phyloP scores from a whole-genome alignment of 352 stramenopile genomes.

The Phytophthora nicotianae region DNA sequence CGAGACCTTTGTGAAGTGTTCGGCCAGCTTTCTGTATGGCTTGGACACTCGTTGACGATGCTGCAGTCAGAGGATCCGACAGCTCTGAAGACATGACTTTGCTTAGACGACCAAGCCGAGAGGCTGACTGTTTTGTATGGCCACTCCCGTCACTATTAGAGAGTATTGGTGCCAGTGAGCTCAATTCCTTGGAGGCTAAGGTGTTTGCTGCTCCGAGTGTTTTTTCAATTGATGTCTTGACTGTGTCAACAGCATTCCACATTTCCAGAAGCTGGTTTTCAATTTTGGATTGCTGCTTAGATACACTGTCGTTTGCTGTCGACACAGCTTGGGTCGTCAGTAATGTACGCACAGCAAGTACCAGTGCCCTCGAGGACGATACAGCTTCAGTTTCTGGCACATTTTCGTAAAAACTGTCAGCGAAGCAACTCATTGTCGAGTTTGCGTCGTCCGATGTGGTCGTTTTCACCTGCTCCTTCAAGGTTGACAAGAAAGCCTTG shows the following conservation, averaged over 20 bases:
- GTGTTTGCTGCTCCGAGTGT: slow-evolving; percentile 22
- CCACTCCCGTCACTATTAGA: slow-evolving; percentile 26
- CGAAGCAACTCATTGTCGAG: slow-evolving; percentile 35
- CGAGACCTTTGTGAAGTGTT: slow-evolving; percentile 37
- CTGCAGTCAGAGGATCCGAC: slow-evolving; percentile 21
- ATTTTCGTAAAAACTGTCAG: slow-evolving; percentile 33
- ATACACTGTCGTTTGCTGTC: slow-evolving; percentile 21
- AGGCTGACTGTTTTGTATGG: slow-evolving; percentile 34
- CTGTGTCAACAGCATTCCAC: slow-evolving; percentile 34
- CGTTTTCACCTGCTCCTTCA: slow-evolving; percentile 20
- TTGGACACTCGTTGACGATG: slow-evolving; percentile 24
- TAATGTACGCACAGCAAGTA: slow-evolving; percentile 37
- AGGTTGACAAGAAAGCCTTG: slow-evolving; percentile 23
- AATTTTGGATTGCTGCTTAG: slow-evolving; percentile 32
- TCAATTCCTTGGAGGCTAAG: slow-evolving; percentile 24
- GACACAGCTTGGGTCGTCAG: slow-evolving; percentile 32
- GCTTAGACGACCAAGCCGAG: slow-evolving; percentile 31
- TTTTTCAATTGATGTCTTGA: slow-evolving; percentile 36
- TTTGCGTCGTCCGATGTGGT: slow-evolving; percentile 19
- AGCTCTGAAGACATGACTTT: slow-evolving; percentile 33
- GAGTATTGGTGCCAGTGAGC: slow-evolving; percentile 31
- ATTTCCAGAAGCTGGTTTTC: slow-evolving; percentile 32
- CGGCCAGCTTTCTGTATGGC: slow-evolving; percentile 34
- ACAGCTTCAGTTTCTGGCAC: slow-evolving; percentile 22
- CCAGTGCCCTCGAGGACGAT: slow-evolving; percentile 30